A percentile compares a stretch with the other conserved stretches of the same genome.
phyloP scores from a whole-genome alignment of 371 early-diverging fungal genomes.

The Fennellomyces sp. region DNA sequence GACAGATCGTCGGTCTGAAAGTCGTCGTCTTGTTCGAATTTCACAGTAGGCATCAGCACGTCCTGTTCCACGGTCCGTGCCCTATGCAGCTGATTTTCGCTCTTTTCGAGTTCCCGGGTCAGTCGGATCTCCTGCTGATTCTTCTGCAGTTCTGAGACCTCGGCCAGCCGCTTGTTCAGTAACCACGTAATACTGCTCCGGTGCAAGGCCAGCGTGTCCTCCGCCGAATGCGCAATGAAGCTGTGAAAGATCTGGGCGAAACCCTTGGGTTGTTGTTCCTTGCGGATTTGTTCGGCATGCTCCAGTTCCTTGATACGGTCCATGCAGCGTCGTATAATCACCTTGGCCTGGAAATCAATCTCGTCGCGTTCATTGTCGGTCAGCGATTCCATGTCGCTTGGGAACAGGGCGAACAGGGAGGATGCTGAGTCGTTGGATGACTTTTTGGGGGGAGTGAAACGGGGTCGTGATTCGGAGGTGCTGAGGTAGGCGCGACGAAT shows the following conservation, averaged over 20 bases:
- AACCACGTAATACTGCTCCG: constrained; percentile 57
- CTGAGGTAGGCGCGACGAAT: constrained; percentile 53
- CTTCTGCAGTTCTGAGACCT: constrained; percentile 56
- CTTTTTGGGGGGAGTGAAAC: constrained; percentile 7
- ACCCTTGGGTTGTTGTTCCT: constrained; percentile 13
- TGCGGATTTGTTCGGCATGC: constrained; percentile 39
- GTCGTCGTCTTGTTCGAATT: constrained; percentile 2
- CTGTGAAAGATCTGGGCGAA: constrained; percentile 25
- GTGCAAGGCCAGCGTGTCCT: constrained; percentile 49
- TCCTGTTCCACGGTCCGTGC: not conserved
- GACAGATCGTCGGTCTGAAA: constrained; percentile 50
- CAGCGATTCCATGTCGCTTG: constrained; percentile 29
- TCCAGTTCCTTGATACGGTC: constrained; percentile 57
- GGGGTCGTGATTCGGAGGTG: constrained; percentile 21
- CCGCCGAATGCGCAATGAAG: constrained; percentile 13
- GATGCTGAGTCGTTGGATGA: not conserved
- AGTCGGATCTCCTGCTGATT: constrained; percentile 58
- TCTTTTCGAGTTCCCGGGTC: constrained; percentile 52
- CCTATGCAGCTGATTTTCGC: constrained; percentile 41
- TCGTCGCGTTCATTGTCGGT: constrained; percentile 60
- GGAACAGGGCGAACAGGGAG: constrained; percentile 40
- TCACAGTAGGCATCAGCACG: not conserved
- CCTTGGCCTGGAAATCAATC: constrained; percentile 62
- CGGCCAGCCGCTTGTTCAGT: constrained; percentile 52
- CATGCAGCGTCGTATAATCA: constrained; percentile 55